phyloP scores from a whole-genome alignment of 768 basidiomycete species.

The Termitomyces sp. region DNA sequence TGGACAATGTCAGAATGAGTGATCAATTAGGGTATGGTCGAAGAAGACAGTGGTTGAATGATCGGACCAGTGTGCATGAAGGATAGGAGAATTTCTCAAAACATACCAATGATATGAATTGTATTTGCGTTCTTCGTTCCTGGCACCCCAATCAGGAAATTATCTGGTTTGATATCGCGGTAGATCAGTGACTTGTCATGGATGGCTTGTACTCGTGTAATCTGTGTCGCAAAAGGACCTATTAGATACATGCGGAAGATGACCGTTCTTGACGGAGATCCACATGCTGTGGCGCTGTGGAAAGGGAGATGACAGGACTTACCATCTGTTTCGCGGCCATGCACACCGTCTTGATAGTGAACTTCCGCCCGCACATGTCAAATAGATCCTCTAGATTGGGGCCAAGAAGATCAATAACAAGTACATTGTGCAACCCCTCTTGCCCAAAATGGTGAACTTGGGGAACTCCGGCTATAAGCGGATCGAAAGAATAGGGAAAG shows the following conservation, averaged over 20 bases:
- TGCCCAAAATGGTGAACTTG: conserved; percentile 99
- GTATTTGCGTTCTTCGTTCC: conserved; percentile 87
- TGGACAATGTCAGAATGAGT: conserved; percentile 3
- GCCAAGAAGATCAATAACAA: conserved; percentile 93
- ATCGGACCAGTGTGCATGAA: not conserved
- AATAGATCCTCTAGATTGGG: conserved; percentile 97
- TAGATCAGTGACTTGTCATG: conserved; percentile 99
- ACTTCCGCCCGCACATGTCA: conserved; percentile 99
- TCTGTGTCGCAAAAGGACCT: conserved; percentile 39
- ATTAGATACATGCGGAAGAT: conserved; percentile 6
- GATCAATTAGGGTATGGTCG: not conserved
- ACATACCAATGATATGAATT: conserved; percentile 82
- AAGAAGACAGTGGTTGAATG: not conserved
- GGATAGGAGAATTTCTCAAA: not conserved
- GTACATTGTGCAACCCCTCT: conserved; percentile 95
- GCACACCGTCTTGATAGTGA: conserved; percentile 95
- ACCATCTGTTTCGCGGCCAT: conserved; percentile 99
- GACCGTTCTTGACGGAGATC: conserved; percentile 12
- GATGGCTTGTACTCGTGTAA: conserved; percentile 94
- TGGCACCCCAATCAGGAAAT: conserved; percentile 95
- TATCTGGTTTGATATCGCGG: conserved; percentile 99
- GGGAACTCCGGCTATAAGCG: conserved; percentile 79
- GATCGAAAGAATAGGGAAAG: conserved; percentile 3
- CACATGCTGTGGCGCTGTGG: not conserved
- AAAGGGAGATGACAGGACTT: conserved; percentile 19